phyloP scores from a whole-genome alignment of 2,329 filamentous ascomycete genomes.

The Aureobasidium sp. region DNA sequence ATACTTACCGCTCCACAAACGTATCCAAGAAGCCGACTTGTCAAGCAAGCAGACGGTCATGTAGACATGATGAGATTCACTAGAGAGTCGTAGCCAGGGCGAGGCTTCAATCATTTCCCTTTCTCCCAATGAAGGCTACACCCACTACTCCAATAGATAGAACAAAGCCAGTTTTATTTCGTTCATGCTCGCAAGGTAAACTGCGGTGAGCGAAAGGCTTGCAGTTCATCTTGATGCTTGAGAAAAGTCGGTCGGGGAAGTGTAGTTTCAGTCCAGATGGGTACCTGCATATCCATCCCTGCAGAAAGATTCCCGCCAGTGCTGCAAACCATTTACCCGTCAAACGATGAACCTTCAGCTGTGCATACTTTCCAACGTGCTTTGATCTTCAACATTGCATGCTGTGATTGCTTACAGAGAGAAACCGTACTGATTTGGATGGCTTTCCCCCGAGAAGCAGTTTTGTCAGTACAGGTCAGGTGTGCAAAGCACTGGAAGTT shows the following conservation, averaged over 20 bases:
- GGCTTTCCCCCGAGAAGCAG: background rate
- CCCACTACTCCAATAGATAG: background rate
- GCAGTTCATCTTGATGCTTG: background rate
- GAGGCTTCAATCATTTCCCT: background rate
- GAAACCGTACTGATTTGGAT: background rate
- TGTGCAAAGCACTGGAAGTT: background rate
- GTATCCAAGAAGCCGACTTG: background rate
- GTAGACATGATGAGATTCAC: background rate
- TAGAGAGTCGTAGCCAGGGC: background rate
- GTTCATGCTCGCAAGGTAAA: too few relatives aligned
- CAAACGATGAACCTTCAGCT: background rate
- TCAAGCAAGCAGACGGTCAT: background rate
- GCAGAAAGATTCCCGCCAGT: background rate
- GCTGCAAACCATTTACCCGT: background rate
- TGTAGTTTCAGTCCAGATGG: background rate
- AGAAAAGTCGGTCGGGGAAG: background rate
- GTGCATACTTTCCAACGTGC: background rate
- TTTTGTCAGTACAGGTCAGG: background rate
- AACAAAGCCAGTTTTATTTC: too few relatives aligned
- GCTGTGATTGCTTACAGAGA: background rate
- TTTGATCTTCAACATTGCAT: background rate
- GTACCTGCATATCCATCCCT: background rate
- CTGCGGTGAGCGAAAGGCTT: background rate
- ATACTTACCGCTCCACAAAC: background rate
- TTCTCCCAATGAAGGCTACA: background rate